phyloP scores from a whole-genome alignment of 2,329 filamentous ascomycete species.

The Aspergillus terreus region DNA sequence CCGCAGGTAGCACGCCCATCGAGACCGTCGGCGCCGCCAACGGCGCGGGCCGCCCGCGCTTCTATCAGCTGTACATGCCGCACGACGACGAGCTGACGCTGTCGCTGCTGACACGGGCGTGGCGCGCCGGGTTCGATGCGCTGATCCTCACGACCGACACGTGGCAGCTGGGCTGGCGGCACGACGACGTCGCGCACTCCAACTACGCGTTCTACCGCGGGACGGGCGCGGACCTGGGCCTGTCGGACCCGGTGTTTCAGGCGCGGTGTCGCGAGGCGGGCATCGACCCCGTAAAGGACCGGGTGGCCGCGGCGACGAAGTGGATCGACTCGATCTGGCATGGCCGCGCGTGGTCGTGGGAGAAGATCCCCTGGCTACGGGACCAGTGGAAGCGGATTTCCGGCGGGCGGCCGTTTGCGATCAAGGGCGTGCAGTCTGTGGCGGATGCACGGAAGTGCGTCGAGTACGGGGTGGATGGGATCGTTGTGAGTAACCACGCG shows the following conservation, averaged over 20 bases:
- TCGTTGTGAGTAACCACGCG: constrained; percentile 69
- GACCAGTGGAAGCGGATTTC: constrained; percentile 53
- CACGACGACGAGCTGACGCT: constrained; percentile 59
- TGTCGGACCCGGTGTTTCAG: constrained; percentile 59
- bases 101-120: constrained; percentile 54
- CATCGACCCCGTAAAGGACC: constrained; percentile 52
- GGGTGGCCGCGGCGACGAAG: constrained; percentile 53
- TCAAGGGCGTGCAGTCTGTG: constrained; percentile 69
- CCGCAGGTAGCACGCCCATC: constrained; percentile 54
- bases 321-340: constrained; percentile 68
- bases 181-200: constrained; percentile 53
- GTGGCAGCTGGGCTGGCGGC: constrained; percentile 61
- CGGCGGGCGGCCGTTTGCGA: constrained; percentile 55
- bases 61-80: constrained; percentile 63
- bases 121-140: constrained; percentile 53
- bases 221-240: constrained; percentile 54
- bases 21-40: constrained; percentile 58
- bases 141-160: constrained; percentile 62
- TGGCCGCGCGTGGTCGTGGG: constrained; percentile 61
- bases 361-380: constrained; percentile 63
- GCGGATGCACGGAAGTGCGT: constrained; percentile 60
- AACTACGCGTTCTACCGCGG: constrained; percentile 64
- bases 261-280: constrained; percentile 48
- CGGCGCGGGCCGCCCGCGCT: constrained; percentile 47
- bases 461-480: constrained; percentile 60